phyloP scores from a whole-genome alignment of 2,329 filamentous ascomycete genomes.

The Fusarium nanum region DNA sequence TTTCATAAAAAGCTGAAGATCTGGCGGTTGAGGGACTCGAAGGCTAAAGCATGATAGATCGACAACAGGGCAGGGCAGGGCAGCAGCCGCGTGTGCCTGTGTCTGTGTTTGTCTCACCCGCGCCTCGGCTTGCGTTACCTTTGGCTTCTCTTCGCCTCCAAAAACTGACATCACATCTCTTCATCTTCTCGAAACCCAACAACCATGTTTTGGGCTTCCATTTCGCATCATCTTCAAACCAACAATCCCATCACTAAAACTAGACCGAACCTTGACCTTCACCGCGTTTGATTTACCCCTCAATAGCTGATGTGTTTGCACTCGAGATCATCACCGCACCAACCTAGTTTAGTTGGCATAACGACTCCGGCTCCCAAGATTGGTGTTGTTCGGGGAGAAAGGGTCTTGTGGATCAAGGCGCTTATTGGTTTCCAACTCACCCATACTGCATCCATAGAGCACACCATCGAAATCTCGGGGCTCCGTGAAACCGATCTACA shows the following conservation, averaged over 20 bases:
- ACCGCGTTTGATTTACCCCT: conserved; percentile 27
- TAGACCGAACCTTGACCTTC: neutral
- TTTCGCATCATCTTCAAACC: neutral
- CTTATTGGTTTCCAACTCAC: conserved; percentile 15
- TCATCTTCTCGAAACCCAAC: neutral
- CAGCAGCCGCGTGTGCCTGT: conserved; percentile 5
- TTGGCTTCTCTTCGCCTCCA: neutral
- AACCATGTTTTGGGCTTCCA: conserved; percentile 6
- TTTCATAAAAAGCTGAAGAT: conserved; percentile 27
- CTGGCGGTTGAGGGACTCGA: conserved; percentile 9
- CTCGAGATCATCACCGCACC: conserved; percentile 40
- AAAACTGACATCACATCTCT: conserved; percentile 29
- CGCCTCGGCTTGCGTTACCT: neutral
- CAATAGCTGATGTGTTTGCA: conserved; percentile 17
- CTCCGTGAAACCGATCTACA: conserved; percentile 23
- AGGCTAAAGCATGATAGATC: conserved; percentile 19
- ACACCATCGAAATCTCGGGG: conserved; percentile 28
- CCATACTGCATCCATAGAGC: conserved; percentile 7
- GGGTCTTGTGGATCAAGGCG: conserved; percentile 14
- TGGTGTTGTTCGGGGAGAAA: conserved; percentile 15
- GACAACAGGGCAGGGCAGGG: conserved; percentile 10
- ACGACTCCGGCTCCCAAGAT: conserved; percentile 9
- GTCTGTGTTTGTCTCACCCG: neutral
- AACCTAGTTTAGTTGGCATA: conserved; percentile 21
- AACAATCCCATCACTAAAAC: neutral